These are phyloP conservation scores for Phialophora chinensis DNA, from an alignment of 2,329 filamentous ascomycete species.

Conservation along the genomic window DNA sequence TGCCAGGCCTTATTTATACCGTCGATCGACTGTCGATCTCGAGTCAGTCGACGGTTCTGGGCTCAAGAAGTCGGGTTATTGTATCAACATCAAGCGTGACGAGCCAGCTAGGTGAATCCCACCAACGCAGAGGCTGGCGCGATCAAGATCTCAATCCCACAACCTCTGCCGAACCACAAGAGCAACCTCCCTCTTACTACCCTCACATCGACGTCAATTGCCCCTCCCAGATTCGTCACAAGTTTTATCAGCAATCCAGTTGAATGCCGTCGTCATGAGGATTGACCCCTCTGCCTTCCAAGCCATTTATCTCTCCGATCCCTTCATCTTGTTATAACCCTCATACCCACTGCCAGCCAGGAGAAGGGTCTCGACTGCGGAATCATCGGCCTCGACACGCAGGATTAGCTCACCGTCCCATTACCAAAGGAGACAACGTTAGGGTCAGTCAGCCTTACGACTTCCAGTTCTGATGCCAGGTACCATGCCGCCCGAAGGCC, in stretches of 20 bases:
- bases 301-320: background rate
- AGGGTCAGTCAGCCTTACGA: background rate
- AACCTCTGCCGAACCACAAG: background rate
- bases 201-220: background rate
- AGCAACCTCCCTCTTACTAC: background rate
- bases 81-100: background rate
- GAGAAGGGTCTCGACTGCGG: background rate
- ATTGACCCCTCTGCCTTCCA: background rate
- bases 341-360: background rate
- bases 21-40: slow-evolving; percentile 2
- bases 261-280: background rate
- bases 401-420: background rate
- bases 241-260: background rate
- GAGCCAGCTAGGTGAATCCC: background rate
- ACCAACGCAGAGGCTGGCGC: background rate
- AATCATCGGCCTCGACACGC: background rate
- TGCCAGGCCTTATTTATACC: slow-evolving; percentile 16
- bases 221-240: background rate
- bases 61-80: background rate
- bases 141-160: background rate
- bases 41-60: background rate
- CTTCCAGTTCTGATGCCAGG: background rate
- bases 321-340: background rate
- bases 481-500: background rate
- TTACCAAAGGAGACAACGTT: background rate